Base-by-base conservation (phyloP, 2,329 filamentous ascomycete genomes). In the Penicillium verrucosum region DNA sequence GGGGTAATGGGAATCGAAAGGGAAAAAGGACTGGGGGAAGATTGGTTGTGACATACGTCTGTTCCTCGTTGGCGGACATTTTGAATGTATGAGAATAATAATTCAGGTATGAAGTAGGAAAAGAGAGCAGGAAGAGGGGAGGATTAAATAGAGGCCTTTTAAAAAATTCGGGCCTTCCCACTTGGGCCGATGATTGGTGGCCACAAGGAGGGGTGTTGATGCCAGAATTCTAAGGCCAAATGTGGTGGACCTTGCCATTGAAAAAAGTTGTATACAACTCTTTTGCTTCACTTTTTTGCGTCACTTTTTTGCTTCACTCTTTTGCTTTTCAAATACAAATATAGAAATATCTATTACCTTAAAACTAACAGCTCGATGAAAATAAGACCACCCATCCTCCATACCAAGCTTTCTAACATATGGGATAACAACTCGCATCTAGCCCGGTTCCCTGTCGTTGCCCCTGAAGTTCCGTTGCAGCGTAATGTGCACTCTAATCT, bases 41-140 rank as follows among this genome's bases (percentile, higher is more conserved):
- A 44, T 14, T 16, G n/a, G 7, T 43, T 29, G 29, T 32, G 29
- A 23, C 89, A 79, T 81, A 96, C 91, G 92, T 96, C 84, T 93
- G 89, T 82, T 95, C 91, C 80, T 78, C 81, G 48, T 56, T 56
- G 54, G 54, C 54, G 81, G 89, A 84, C 86, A 89, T 89, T 75
- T 75, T 86, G 80, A 72, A 42, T 44, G 49, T 62, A 57, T 50
- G 52, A 60, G 60, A 46, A 45, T 43, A 47, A 65, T 66, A 57
- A 57, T 60, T 57, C 64, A 65, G 62, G 54, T 63, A 59, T 49
- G 60, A 59, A 60, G 59, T 34, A 59, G 57, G 54, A 51, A 55
- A 54, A 60, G 44, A 51, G 51, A 50, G 46, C 51, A 38, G 59
- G 58, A 54, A 54, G 51, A 59, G 53, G 54, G 51, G 54, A 55